phyloP scores from a whole-genome alignment of 176 grass and related monocot species.

The Bromus sterilis region DNA sequence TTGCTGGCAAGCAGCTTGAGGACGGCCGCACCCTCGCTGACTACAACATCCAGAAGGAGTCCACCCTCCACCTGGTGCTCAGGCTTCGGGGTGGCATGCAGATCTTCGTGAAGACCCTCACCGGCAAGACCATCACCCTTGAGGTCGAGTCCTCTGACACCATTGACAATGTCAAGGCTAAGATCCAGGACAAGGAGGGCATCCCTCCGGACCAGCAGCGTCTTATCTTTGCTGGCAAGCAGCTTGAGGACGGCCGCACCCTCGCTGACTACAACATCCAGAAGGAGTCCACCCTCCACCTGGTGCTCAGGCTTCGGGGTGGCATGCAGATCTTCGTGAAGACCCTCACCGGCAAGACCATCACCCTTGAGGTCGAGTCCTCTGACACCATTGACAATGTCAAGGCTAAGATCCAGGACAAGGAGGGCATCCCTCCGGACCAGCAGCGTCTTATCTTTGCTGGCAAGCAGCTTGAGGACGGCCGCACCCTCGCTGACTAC shows the following conservation, averaged over 20 bases:
- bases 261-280: constrained; percentile 71
- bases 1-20: constrained; percentile 45
- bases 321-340: constrained; percentile 63
- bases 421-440: constrained; percentile 79
- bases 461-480: constrained; percentile 78
- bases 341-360: constrained; percentile 57
- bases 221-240: constrained; percentile 52
- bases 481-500: constrained; percentile 76
- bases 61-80: constrained; percentile 41
- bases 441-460: constrained; percentile 83
- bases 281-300: constrained; percentile 65
- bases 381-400: constrained; percentile 62
- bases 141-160: constrained; percentile 83
- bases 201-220: constrained; percentile 59
- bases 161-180: constrained; percentile 72
- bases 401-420: constrained; percentile 73
- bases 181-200: constrained; percentile 83
- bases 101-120: constrained; percentile 87
- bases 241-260: constrained; percentile 65
- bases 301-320: constrained; percentile 51
- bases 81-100: constrained; percentile 46
- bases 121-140: constrained; percentile 87
- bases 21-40: constrained; percentile 36
- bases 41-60: constrained; percentile 64
- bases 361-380: constrained; percentile 44